Evolutionary conservation across 2,329 filamentous ascomycete species (phyloP).

Genomic region (Fusarium chuoi): DNA sequence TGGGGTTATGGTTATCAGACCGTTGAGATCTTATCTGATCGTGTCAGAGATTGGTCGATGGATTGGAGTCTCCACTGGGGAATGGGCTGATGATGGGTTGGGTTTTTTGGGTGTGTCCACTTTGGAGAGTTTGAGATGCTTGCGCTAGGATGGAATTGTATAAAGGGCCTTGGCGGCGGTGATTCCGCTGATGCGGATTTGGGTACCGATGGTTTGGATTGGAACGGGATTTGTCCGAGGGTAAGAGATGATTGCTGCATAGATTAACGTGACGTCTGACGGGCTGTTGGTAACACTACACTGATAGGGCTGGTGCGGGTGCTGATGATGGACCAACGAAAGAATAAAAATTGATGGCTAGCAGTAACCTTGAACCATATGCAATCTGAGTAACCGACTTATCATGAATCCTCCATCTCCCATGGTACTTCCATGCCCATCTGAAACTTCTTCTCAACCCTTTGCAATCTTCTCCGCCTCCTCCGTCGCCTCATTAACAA

Average conservation of each 20-base stretch:
- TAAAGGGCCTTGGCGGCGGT: neutral
- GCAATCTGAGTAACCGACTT: neutral
- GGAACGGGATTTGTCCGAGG: neutral
- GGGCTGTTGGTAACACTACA: neutral
- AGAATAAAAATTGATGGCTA: neutral
- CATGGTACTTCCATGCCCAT: too few relatives aligned
- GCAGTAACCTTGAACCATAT: neutral
- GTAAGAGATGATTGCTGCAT: neutral
- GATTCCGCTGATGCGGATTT: neutral
- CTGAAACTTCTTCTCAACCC: neutral
- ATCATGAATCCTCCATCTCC: neutral
- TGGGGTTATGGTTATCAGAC: constrained; percentile 7
- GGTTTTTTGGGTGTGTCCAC: neutral
- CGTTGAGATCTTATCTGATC: constrained; percentile 29
- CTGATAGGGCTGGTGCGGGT: neutral
- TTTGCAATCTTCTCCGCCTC: constrained; percentile 33
- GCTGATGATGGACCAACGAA: neutral
- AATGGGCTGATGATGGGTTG: neutral
- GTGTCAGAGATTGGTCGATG: neutral
- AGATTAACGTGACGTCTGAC: neutral
- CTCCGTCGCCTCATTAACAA: constrained; percentile 31
- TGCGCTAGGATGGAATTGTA: neutral
- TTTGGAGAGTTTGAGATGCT: neutral
- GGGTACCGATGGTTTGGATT: neutral
- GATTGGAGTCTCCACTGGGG: neutral